phyloP scores from a whole-genome alignment of 441 rosid genomes.

The Syzygium malaccense region DNA sequence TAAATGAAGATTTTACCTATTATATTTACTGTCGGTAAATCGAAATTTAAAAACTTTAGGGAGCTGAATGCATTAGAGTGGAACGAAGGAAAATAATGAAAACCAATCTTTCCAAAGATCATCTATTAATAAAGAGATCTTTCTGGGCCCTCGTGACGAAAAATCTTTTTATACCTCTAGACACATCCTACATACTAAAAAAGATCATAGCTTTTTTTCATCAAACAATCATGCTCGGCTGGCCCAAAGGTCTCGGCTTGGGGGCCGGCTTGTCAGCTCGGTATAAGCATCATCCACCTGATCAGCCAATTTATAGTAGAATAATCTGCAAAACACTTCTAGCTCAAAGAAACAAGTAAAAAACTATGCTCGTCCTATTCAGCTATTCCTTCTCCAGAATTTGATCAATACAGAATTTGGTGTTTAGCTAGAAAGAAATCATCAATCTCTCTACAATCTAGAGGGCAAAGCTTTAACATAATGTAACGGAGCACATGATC shows the following conservation, averaged over 20 bases:
- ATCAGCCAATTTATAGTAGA: background rate
- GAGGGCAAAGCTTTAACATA: background rate
- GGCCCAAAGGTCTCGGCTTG: background rate
- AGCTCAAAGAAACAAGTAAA: background rate
- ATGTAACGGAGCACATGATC: background rate
- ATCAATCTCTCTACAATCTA: background rate
- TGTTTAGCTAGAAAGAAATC: background rate
- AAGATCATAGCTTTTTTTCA: background rate
- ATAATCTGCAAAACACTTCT: background rate
- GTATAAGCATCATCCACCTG: background rate
- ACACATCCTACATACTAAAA: background rate
- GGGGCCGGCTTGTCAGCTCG: accelerated
- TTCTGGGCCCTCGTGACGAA: background rate
- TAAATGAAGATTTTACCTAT: background rate
- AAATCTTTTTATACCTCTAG: background rate
- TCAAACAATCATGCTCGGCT: background rate
- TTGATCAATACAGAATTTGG: too few species aligned
- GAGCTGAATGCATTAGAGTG: background rate
- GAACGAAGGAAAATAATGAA: background rate
- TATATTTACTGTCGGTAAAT: background rate
- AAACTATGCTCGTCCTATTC: background rate
- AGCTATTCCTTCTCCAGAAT: background rate
- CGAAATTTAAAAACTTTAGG: background rate
- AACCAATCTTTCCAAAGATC: background rate
- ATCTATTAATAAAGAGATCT: background rate